Percentiles rank a stretch among this genome's conserved stretches.
phyloP scores from a whole-genome alignment of 2,329 filamentous ascomycete species.

The Calonectria honghensis region DNA sequence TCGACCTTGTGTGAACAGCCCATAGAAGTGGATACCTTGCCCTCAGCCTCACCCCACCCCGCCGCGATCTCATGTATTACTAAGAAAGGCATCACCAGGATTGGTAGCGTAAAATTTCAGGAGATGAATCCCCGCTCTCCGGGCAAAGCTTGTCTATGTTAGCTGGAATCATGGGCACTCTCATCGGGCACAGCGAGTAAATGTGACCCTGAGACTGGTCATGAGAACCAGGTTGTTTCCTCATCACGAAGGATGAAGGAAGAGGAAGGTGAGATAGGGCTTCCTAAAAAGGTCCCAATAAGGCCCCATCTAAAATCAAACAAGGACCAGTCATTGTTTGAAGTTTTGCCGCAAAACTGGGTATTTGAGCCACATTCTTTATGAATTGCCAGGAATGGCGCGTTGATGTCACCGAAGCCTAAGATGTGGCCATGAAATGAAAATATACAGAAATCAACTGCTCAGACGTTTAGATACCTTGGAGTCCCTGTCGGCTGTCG shows the following conservation, averaged over 20 bases:
- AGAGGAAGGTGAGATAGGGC: slow-evolving; percentile 8
- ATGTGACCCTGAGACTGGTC: neutral
- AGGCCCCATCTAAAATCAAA: slow-evolving; percentile 14
- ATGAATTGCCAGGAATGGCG: neutral
- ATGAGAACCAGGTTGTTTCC: neutral
- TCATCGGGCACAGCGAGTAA: neutral
- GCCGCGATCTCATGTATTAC: neutral
- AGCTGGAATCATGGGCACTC: neutral
- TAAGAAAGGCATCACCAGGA: neutral
- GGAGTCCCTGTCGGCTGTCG: neutral
- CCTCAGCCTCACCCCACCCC: neutral
- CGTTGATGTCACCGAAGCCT: neutral
- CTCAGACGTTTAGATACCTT: neutral
- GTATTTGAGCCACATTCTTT: neutral
- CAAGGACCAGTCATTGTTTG: neutral
- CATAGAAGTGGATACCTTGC: neutral
- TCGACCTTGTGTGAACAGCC: neutral
- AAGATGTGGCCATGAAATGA: neutral
- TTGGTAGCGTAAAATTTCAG: slow-evolving; percentile 9
- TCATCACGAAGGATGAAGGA: neutral
- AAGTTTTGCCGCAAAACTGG: neutral
- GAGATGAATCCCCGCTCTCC: slow-evolving; percentile 1
- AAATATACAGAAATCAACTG: no score
- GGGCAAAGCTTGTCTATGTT: neutral
- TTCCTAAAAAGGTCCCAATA: neutral